Base-by-base conservation (phyloP, 2,329 filamentous ascomycete genomes). In the Aspergillus sp. region DNA sequence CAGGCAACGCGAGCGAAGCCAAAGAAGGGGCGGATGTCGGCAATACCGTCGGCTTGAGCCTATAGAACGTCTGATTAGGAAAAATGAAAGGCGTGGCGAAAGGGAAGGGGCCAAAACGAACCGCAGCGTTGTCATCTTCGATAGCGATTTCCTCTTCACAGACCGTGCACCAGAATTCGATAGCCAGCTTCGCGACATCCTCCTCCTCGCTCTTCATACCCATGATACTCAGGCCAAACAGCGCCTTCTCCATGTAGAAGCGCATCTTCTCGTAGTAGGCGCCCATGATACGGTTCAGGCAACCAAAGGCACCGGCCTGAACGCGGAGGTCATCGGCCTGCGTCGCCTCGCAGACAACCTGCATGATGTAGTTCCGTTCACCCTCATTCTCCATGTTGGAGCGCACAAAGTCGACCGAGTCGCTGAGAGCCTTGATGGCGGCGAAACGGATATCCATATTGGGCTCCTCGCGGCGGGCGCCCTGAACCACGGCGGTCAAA, bases 151-250 rank as follows among this genome's bases (percentile, higher is more conserved):
- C 94, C 76, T 99, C 94, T 73, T 99, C 94, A 74, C 94, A 99
- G 45, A 99, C 94, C n/a, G 94, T 97, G 80, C 93, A 97, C 94
- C 94, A 99, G 78, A 99, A 99, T 72, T 99, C 94, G 61, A 99
- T 91, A 34, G 94, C 94, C 52, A 99, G 82, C 82, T 99, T 99
- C 57, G 94, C 89, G 49, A 99, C 94, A 71, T 99, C 94, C 74
- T 99, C 94, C 64, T 99, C 94, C 6, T 92, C 88, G 65, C 86
- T 95, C 84, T 96, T 97, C 94, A 99, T 99, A 63, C 94, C 94
- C 71, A 96, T 87, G 58, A 99, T 96, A 36, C 94, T 99, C 38
- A 99, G 82, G 53, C 94, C 94, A 66, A 99, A 99, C 41, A 99
- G 83, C 32, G 94, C 94, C 84, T 97, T 97, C 81, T 99, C 94